Evolutionary conservation across 371 early-diverging fungal genomes (phyloP).

Genomic region (Mortierella sp.): DNA sequence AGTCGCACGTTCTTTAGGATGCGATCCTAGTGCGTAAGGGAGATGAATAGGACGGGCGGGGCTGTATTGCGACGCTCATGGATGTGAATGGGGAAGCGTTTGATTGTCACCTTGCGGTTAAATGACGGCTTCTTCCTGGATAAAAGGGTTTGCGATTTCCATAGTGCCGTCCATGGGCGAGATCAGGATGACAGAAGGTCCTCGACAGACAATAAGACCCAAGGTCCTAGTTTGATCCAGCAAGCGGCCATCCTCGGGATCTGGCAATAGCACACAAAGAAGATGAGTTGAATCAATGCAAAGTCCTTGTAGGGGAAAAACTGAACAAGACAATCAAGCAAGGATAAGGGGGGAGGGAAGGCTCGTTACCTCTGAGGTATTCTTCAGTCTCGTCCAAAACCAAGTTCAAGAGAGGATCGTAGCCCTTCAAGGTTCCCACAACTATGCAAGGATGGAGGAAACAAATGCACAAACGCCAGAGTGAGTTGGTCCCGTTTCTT

Average conservation of each 20-base stretch:
- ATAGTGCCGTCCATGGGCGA: slow-evolving; percentile 93
- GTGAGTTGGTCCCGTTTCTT: too few species aligned
- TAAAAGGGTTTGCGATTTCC: slow-evolving; percentile 93
- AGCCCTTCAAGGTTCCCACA: slow-evolving; percentile 91
- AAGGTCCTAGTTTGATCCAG: slow-evolving; percentile 76
- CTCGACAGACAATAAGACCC: slow-evolving; percentile 92
- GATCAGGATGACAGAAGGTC: slow-evolving; percentile 89
- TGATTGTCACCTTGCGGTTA: slow-evolving; percentile 4
- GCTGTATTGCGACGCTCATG: too few species aligned
- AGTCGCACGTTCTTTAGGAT: too few species aligned
- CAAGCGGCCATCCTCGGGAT: slow-evolving; percentile 75
- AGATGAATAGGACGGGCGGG: too few species aligned
- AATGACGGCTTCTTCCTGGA: slow-evolving; percentile 57
- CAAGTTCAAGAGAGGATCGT: slow-evolving; percentile 91
- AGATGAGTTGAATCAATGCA: too few species aligned
- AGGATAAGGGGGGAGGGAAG: background rate
- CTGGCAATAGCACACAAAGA: slow-evolving; percentile 55
- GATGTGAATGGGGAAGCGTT: too few species aligned
- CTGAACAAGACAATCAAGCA: background rate
- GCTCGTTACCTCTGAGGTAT: slow-evolving; percentile 70
- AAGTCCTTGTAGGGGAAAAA: background rate
- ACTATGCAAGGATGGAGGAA: too few species aligned
- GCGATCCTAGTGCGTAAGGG: too few species aligned
- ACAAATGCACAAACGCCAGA: too few species aligned
- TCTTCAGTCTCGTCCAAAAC: slow-evolving; percentile 94